Evolutionary conservation across 768 basidiomycete genomes (phyloP), one percentile per base, ranked within the genome.

Genomic region (Mycena metata): DNA sequence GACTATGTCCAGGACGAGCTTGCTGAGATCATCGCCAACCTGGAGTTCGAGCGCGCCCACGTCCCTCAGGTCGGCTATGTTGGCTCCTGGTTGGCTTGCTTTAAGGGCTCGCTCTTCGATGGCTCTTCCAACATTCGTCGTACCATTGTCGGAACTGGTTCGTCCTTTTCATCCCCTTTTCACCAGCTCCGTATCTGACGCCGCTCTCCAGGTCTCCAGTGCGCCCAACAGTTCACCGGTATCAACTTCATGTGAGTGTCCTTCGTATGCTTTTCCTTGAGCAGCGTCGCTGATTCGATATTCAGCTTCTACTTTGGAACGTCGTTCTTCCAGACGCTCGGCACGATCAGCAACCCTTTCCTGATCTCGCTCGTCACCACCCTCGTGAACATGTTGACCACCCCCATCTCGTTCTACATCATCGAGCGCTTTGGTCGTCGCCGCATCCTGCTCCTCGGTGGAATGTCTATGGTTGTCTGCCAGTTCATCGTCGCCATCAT

Each of bases 381-480:
- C 75, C 84, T 93, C 75, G 91, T 95, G 81, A 92, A 94, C 76
- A 89, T 90, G 30, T 83, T 85, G 78, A 93, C 91, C 80, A 96
- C 96, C 57, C 80, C 94, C 23, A 84, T 93, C 67, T 93, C 92
- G 35, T 89, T 64, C 57, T 58, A 35, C 13, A 58, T 58, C 57
- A 46, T 58, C 26, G 57, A 58, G 42, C 26, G 57, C 10, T 46
- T 33, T 24, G 57, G 57, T 17, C 57, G 57, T 15, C 57, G 57
- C 19, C 57, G 57, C 57, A 58, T 58, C 30, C 57, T 58, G 19
- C 8, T 58, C 57, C 3, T 58, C 12, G 57, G 57, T 15, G 57
- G 57, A 0, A 13, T 19, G 2, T 58, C 23, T 30, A 58, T 58
- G 57, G 57, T 58, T 8, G 30, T 58, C 9, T 58, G 57, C 57